Evolutionary conservation across 2,329 filamentous ascomycete species (phyloP).

Genomic region (Purpureocillium lavendulum): DNA sequence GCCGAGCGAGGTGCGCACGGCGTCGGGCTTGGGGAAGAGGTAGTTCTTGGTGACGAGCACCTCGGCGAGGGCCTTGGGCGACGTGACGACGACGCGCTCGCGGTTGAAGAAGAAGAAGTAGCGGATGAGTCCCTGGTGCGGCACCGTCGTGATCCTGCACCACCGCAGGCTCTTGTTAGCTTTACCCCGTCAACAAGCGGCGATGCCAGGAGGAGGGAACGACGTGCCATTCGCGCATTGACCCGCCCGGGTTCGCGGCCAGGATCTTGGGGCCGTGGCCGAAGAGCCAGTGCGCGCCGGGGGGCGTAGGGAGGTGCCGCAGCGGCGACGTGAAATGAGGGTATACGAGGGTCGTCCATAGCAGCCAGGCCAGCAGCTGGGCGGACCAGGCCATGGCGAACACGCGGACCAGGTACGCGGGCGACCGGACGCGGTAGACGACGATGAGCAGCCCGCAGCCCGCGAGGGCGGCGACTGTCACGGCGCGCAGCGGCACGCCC

Average conservation of each 20-base stretch:
- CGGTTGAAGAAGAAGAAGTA: slow-evolving; percentile 55
- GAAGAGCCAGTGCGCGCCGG: slow-evolving; percentile 32
- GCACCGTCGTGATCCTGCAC: slow-evolving; percentile 48
- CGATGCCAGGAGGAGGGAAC: background rate
- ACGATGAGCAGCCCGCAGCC: slow-evolving; percentile 12
- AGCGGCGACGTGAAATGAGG: slow-evolving; percentile 42
- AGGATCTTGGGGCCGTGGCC: slow-evolving; percentile 38
- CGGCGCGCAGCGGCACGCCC: slow-evolving; percentile 13
- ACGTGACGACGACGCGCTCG: slow-evolving; percentile 54
- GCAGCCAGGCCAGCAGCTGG: slow-evolving; percentile 23
- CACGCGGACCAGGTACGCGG: slow-evolving; percentile 17
- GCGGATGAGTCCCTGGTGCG: slow-evolving; percentile 61
- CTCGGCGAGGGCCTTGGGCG: slow-evolving; percentile 59
- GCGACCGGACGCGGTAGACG: slow-evolving; percentile 17
- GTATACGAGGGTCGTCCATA: slow-evolving; percentile 38
- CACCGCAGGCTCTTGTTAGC: slow-evolving; percentile 24
- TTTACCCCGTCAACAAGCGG: too few relatives aligned
- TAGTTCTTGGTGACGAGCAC: slow-evolving; percentile 62
- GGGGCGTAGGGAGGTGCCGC: slow-evolving; percentile 36
- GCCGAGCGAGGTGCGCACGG: slow-evolving; percentile 46
- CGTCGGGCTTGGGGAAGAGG: slow-evolving; percentile 56
- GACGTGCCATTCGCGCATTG: slow-evolving; percentile 38
- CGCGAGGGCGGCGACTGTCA: slow-evolving; percentile 16
- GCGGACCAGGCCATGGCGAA: slow-evolving; percentile 28
- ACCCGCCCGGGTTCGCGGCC: slow-evolving; percentile 30